Base-by-base conservation (phyloP, 306 rosid species). In the Malus asiatica region DNA sequence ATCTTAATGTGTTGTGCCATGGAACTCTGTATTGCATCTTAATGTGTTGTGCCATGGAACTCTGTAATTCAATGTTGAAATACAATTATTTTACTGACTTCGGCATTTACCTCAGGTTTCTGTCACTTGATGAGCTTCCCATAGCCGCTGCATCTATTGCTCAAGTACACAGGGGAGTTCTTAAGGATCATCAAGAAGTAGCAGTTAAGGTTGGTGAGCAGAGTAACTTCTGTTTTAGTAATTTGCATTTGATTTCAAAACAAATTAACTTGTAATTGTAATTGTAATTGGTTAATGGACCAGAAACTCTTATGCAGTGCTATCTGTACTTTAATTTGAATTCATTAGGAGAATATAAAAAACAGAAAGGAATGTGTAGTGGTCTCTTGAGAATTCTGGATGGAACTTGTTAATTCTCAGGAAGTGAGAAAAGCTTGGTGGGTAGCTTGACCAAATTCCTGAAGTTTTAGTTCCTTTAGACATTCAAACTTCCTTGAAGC, bases 141-240 rank as follows among this genome's bases (percentile, higher is more conserved):
- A 73, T 90, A 68, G 98, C 97, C 58, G 96, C 98, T 75, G 97
- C 98, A 35, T 93, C 98, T 74, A 88, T 93, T 84, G 97, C 97
- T 78, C 98, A 93, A 83, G 98, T 93, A 59, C 96, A 93, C 81
- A 87, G 19, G 73, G 98, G 89, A 32, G 85, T 90, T 72, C 77
- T 88, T 79, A 93, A 83, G 79, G 85, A 79, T 77, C 86, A 86
- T 74, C 87, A 88, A 74, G 93, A 87, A 86, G 97, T 90, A 30
- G 98, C 96, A 75, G 80, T 93, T 82, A 93, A 93, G 98, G 98
- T 93, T 86, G 75, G 96, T 82, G 60, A 64, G 51, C 25, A 13
- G 32, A 57, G 76, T 76, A 59, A 30, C 42, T 18, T 70, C 65
- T 45, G 53, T 52, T 83, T 77, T 46, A 5, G 44, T 18, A 14